phyloP scores from a whole-genome alignment of 768 basidiomycete genomes.

The Cubamyces sp. region DNA sequence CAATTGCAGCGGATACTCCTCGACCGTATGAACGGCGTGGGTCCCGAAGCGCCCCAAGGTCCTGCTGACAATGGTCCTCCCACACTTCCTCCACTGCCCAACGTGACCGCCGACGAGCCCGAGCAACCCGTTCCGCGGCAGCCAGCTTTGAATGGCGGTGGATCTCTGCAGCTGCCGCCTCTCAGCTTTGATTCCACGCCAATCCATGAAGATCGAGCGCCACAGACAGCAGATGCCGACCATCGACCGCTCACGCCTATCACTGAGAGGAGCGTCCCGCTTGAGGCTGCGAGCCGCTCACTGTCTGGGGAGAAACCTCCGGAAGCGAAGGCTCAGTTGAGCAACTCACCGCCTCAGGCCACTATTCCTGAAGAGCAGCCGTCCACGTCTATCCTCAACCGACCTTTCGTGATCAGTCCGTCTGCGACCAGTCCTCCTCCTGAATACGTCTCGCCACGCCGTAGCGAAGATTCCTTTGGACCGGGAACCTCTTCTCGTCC shows the following conservation, averaged over 20 bases:
- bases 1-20: slow-evolving; percentile 63
- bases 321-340: neutral
- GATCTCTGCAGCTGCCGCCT: slow-evolving; percentile 60
- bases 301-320: slow-evolving; percentile 23
- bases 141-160: slow-evolving; percentile 15
- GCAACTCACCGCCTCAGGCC: neutral
- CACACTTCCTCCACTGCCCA: slow-evolving; percentile 33
- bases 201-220: slow-evolving; percentile 9
- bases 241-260: slow-evolving; percentile 63
- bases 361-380: slow-evolving; percentile 17
- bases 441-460: slow-evolving; percentile 14
- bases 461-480: slow-evolving; percentile 42
- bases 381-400: slow-evolving; percentile 22
- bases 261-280: slow-evolving; percentile 51
- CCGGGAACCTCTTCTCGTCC: slow-evolving; percentile 38
- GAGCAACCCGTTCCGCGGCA: slow-evolving; percentile 3
- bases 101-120: slow-evolving; percentile 11
- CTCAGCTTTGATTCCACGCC: slow-evolving; percentile 48
- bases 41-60: slow-evolving; percentile 19
- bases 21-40: slow-evolving; percentile 59
- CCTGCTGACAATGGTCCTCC: slow-evolving; percentile 24
- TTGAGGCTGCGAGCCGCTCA: slow-evolving; percentile 32
- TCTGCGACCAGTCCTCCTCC: slow-evolving; percentile 28
- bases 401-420: slow-evolving; percentile 34
- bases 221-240: slow-evolving; percentile 13